These are phyloP conservation scores for Eimeria tenella DNA, from an alignment of 169 alveolate genomes.

Conservation along the genomic window DNA sequence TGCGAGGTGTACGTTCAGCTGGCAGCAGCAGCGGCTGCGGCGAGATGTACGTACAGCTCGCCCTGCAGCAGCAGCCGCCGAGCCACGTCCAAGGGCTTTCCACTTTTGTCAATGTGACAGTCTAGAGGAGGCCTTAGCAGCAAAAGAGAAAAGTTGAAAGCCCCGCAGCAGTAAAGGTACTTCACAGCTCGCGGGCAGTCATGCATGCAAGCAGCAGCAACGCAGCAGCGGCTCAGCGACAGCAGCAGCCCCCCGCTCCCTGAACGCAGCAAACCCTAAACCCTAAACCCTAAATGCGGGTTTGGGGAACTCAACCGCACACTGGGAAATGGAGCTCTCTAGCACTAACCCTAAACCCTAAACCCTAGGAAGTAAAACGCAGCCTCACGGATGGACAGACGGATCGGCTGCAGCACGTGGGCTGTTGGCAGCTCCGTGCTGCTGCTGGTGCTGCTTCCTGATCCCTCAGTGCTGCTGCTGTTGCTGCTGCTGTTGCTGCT, in stretches of 20 bases:
- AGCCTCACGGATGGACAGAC: conserved; percentile 12
- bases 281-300: conserved; percentile 11
- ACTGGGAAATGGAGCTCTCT: not conserved
- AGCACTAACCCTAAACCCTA: not conserved
- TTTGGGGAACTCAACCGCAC: not conserved
- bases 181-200: not conserved
- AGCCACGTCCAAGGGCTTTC: not conserved
- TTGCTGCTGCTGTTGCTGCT: conserved; percentile 25
- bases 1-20: conserved; percentile 13
- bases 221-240: not conserved
- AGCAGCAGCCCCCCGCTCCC: not conserved
- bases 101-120: not conserved
- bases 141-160: conserved; percentile 1
- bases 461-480: not conserved
- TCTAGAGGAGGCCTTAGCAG: not conserved
- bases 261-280: not conserved
- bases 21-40: not conserved
- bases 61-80: conserved; percentile 4
- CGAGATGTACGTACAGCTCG: conserved; percentile 39
- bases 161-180: not conserved
- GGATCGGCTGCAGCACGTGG: conserved; percentile 7
- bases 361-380: not conserved
- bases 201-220: not conserved
- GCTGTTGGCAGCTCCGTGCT: not conserved
- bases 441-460: conserved; percentile 1